Evolutionary conservation across 352 stramenopile genomes (phyloP).

Genomic region (Salisapilia sapeloensis): DNA sequence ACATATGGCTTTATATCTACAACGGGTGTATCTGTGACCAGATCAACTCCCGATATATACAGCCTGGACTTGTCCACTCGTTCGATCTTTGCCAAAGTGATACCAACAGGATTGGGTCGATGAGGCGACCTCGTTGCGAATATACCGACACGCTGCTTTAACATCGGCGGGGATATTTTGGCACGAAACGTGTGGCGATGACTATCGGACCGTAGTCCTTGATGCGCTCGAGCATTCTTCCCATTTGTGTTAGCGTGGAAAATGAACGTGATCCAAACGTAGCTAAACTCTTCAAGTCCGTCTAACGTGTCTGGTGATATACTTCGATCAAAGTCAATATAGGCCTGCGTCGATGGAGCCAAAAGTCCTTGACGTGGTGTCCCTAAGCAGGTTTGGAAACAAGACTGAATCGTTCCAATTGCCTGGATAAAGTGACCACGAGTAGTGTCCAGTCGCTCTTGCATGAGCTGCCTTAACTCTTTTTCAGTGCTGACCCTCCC

Average conservation of each 20-base stretch:
- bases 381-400: conserved; percentile 56
- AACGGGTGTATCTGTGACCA: conserved; percentile 94
- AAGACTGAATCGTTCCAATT: conserved; percentile 58
- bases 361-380: conserved; percentile 75
- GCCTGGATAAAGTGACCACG: conserved; percentile 64
- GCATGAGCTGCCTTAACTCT: conserved; percentile 53
- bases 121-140: conserved; percentile 95
- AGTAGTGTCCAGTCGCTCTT: conserved; percentile 58
- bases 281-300: conserved; percentile 58
- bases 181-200: conserved; percentile 58
- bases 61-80: conserved; percentile 48
- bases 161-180: conserved; percentile 46
- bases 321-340: conserved; percentile 63
- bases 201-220: conserved; percentile 45
- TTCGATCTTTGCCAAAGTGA: conserved; percentile 83
- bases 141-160: conserved; percentile 80
- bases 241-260: conserved; percentile 85
- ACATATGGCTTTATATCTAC: conserved; percentile 99
- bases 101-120: conserved; percentile 91
- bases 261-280: conserved; percentile 82
- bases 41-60: conserved; percentile 76
- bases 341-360: conserved; percentile 41
- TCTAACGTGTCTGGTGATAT: conserved; percentile 62
- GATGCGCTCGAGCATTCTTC: conserved; percentile 48
- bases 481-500: conserved; percentile 54